These are phyloP conservation scores for Yamadazyma siamensis DNA, from an alignment of 1,139 yeast species.

Conservation along the genomic window DNA sequence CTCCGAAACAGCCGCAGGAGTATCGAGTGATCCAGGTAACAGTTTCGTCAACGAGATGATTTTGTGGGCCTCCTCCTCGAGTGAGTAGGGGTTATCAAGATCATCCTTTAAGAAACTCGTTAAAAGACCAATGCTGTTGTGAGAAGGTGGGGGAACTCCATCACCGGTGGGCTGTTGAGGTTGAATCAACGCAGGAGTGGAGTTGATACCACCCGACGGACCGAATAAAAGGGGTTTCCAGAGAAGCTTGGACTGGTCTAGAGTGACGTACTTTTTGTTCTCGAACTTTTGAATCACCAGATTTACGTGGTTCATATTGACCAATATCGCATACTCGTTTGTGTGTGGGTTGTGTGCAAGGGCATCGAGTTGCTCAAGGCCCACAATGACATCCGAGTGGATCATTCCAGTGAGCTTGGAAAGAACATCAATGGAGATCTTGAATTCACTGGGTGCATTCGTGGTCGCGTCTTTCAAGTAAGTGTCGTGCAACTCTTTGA, in stretches of 20 bases:
- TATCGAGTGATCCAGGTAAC: no score
- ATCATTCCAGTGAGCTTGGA: constrained; percentile 80
- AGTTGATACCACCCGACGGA: constrained; percentile 76
- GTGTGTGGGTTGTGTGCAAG: constrained; percentile 46
- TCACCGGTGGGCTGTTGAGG: constrained; percentile 2
- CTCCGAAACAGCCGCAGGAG: no score
- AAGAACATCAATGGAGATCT: constrained; percentile 55
- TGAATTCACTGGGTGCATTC: constrained; percentile 4
- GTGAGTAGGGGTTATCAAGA: constrained; percentile 53
- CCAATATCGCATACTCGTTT: constrained; percentile 49
- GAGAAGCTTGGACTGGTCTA: constrained; percentile 52
- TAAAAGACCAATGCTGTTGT: constrained; percentile 52
- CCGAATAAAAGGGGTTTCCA: constrained; percentile 88
- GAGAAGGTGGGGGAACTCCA: constrained; percentile 11
- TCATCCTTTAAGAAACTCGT: constrained; percentile 62
- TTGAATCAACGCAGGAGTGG: constrained; percentile 41
- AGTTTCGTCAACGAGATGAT: constrained; percentile 38
- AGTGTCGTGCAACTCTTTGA: constrained; percentile 27
- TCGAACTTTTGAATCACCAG: constrained; percentile 52
- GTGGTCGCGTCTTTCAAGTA: constrained; percentile 13
- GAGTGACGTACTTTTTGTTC: constrained; percentile 47
- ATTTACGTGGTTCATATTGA: constrained; percentile 47
- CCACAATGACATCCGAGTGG: constrained; percentile 81
- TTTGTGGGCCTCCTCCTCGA: constrained; percentile 50
- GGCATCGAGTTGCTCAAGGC: constrained; percentile 72